A percentile compares a stretch with the other conserved stretches of the same genome.
Evolutionary conservation across 306 rosid genomes (phyloP).

Genomic region (Casuarina glauca): DNA sequence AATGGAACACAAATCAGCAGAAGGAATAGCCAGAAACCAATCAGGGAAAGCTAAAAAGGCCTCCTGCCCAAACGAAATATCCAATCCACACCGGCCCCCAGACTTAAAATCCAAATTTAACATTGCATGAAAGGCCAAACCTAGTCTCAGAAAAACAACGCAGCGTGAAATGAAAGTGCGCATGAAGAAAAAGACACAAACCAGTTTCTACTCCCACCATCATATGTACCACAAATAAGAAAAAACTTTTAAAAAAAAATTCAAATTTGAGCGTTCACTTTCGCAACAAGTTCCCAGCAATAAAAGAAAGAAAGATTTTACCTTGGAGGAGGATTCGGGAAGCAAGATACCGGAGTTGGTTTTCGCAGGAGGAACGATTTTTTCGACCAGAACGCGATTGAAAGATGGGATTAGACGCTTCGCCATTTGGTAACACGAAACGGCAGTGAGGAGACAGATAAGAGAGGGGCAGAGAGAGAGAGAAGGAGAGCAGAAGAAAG

Average conservation of each 20-base stretch:
- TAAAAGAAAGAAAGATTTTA: neutral
- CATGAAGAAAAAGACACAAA: neutral
- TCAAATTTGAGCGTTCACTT: neutral
- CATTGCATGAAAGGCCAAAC: neutral
- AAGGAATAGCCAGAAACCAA: neutral
- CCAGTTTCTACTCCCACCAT: neutral
- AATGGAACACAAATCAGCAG: neutral
- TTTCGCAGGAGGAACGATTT: conserved; percentile 11
- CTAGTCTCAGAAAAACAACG: neutral
- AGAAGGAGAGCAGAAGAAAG: neutral
- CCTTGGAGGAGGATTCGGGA: conserved; percentile 32
- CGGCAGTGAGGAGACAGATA: no score
- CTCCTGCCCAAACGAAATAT: neutral
- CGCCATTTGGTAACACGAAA: neutral
- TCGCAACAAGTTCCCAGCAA: neutral
- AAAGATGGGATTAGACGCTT: conserved; percentile 14
- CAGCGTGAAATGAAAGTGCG: neutral
- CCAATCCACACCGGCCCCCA: neutral
- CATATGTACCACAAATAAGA: neutral
- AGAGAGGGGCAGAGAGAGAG: neutral
- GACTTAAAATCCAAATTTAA: neutral
- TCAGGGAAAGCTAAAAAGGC: neutral
- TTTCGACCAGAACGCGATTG: conserved; percentile 13
- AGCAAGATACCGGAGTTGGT: conserved; percentile 29
- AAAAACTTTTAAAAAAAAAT: neutral